phyloP scores from a whole-genome alignment of 441 rosid genomes.

The Cnidoscolus chayamansa region DNA sequence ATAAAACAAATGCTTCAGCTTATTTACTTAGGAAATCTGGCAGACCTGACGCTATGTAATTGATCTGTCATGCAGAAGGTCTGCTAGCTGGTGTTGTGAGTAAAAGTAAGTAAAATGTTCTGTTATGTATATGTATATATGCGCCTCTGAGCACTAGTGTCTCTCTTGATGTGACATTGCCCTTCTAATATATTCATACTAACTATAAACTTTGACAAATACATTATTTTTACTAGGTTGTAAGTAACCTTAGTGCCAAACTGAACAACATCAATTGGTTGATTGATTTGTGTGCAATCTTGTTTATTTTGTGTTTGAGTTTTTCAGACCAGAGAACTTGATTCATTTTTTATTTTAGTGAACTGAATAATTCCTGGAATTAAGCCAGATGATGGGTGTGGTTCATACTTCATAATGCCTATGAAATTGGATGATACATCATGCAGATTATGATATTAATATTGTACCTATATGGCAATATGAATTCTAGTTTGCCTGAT shows the following conservation, averaged over 20 bases:
- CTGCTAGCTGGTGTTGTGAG: slow-evolving; percentile 82
- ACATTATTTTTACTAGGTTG: too few species aligned
- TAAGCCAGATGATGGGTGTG: not conserved
- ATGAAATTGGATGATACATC: not conserved
- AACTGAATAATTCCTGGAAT: not conserved
- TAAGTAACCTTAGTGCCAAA: not conserved
- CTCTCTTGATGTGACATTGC: too few species aligned
- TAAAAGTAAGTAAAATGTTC: slow-evolving; percentile 64
- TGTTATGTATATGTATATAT: not conserved
- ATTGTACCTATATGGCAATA: not conserved
- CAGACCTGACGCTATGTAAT: slow-evolving; percentile 23
- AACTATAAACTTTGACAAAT: too few species aligned
- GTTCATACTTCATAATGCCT: not conserved
- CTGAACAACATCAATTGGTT: not conserved
- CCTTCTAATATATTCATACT: too few species aligned
- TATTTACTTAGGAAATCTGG: slow-evolving; percentile 15
- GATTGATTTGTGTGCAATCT: not conserved
- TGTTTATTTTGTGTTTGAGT: not conserved
- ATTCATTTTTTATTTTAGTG: slow-evolving; percentile 1
- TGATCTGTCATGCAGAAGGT: slow-evolving; percentile 60
- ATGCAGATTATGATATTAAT: not conserved
- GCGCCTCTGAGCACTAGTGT: too few species aligned
- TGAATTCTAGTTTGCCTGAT: not conserved
- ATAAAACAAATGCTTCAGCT: slow-evolving; percentile 22
- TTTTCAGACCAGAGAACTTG: not conserved